phyloP scores from a whole-genome alignment of 495 filamentous ascomycete species.

The Xylaria curta region DNA sequence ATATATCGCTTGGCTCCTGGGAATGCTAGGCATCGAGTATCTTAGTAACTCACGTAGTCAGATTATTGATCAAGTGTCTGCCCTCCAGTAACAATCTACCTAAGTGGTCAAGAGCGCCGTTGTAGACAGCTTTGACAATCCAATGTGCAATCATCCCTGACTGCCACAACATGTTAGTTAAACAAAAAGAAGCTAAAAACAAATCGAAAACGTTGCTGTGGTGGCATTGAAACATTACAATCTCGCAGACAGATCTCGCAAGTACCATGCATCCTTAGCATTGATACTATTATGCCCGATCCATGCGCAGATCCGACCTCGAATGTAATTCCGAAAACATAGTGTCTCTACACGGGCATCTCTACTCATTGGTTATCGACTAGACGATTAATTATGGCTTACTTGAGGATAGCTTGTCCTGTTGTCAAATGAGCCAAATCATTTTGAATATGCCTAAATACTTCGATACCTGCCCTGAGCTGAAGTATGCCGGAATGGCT shows the following conservation, averaged over 20 bases:
- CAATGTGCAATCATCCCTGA: background rate
- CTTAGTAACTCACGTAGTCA: background rate
- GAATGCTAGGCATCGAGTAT: background rate
- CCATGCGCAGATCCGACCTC: background rate
- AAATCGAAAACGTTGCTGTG: background rate
- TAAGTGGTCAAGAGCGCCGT: background rate
- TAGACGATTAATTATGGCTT: background rate
- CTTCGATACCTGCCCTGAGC: background rate
- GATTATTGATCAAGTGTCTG: background rate
- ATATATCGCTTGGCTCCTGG: background rate
- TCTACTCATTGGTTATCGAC: background rate
- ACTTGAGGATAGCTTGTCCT: background rate
- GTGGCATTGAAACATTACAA: background rate
- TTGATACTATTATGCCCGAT: constrained; percentile 19
- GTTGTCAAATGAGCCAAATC: background rate
- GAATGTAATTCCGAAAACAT: background rate
- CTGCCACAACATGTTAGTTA: background rate
- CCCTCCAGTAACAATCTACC: background rate
- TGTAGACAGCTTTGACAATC: background rate
- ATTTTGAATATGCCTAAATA: background rate
- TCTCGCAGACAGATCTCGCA: background rate
- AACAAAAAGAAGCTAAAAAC: background rate
- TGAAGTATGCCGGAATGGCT: background rate
- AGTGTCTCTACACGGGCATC: background rate
- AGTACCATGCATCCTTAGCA: background rate